Evolutionary conservation across 441 rosid genomes (phyloP).

Genomic region (Pelargonium citronellum): DNA sequence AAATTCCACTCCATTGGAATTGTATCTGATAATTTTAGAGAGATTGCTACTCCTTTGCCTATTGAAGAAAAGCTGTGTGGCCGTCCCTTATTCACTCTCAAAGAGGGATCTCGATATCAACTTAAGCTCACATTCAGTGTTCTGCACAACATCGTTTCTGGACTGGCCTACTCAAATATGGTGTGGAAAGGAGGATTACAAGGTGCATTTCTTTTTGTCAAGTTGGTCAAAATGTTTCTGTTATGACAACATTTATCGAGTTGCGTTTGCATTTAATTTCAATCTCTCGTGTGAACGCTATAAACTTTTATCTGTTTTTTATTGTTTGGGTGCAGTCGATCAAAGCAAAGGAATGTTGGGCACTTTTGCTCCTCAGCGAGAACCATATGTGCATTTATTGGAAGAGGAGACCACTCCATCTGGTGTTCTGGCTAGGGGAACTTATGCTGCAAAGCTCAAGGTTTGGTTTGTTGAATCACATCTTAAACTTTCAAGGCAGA

Average conservation of each 20-base stretch:
- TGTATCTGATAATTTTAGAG: slow-evolving; percentile 40
- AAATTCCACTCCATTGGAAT: slow-evolving; percentile 49
- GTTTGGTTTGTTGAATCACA: slow-evolving; percentile 20
- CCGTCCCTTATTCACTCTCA: slow-evolving; percentile 34
- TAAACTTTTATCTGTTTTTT: neutral
- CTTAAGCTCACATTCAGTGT: slow-evolving; percentile 44
- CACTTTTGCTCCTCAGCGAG: slow-evolving; percentile 38
- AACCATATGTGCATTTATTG: slow-evolving; percentile 35
- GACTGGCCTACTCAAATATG: slow-evolving; percentile 31
- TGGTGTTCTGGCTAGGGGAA: slow-evolving; percentile 38
- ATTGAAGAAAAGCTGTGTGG: slow-evolving; percentile 24
- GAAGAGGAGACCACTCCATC: slow-evolving; percentile 50
- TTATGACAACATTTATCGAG: neutral
- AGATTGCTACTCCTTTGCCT: slow-evolving; percentile 37
- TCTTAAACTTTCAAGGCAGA: neutral
- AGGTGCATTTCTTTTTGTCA: slow-evolving; percentile 21
- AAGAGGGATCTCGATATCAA: slow-evolving; percentile 48
- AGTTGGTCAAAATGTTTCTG: neutral
- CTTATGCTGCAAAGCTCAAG: slow-evolving; percentile 37
- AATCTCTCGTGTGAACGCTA: neutral
- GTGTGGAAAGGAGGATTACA: slow-evolving; percentile 40
- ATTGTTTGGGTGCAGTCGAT: slow-evolving; percentile 26
- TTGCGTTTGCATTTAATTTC: neutral
- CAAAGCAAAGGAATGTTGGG: slow-evolving; percentile 41
- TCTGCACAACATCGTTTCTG: slow-evolving; percentile 39